Percentiles rank a stretch among this genome's conserved stretches.
Conservation (phyloP, 495 filamentous ascomycete species). For the Daldinia decipiens region DNA sequence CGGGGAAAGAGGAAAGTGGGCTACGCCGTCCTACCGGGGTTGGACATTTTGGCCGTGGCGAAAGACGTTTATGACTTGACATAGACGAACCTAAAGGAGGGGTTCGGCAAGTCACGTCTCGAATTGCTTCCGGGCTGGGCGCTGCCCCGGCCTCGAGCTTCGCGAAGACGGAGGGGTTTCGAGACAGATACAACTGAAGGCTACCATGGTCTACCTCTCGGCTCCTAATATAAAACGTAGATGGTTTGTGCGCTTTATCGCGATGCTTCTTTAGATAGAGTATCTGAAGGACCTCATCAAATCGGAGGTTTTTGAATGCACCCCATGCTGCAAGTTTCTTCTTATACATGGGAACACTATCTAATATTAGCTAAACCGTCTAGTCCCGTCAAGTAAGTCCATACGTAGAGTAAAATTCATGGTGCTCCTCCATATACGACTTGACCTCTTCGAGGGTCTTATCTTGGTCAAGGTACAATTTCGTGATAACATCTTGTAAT, state of each 20-base stretch:
- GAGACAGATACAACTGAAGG: slow-evolving; percentile 48
- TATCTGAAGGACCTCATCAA: slow-evolving; percentile 49
- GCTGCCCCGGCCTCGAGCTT: slow-evolving; percentile 43
- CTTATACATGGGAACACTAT: slow-evolving; percentile 49
- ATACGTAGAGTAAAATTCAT: slow-evolving; percentile 49
- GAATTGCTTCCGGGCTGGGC: slow-evolving; percentile 44
- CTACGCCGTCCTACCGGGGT: slow-evolving; percentile 22
- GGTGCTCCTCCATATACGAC: slow-evolving; percentile 46
- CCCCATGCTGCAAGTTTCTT: slow-evolving; percentile 47
- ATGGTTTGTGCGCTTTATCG: slow-evolving; percentile 41
- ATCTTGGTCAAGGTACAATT: slow-evolving; percentile 47
- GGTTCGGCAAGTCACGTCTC: slow-evolving; percentile 47
- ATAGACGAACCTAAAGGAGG: slow-evolving; percentile 24
- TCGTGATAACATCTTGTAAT: slow-evolving; percentile 41
- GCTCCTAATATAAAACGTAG: slow-evolving; percentile 46
- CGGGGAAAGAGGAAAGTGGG: slow-evolving; percentile 31
- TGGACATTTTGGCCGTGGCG: slow-evolving; percentile 5
- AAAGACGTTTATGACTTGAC: not conserved
- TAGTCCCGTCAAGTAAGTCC: slow-evolving; percentile 10
- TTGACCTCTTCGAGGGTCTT: slow-evolving; percentile 49
- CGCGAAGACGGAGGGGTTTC: slow-evolving; percentile 47
- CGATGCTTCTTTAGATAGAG: slow-evolving; percentile 45
- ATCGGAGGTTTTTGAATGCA: slow-evolving; percentile 48
- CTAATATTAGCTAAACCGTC: slow-evolving; percentile 23
- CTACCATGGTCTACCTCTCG: slow-evolving; percentile 44